Evolutionary conservation across 2,329 filamentous ascomycete species (phyloP).

Genomic region (Lasiodiplodia sp.): DNA sequence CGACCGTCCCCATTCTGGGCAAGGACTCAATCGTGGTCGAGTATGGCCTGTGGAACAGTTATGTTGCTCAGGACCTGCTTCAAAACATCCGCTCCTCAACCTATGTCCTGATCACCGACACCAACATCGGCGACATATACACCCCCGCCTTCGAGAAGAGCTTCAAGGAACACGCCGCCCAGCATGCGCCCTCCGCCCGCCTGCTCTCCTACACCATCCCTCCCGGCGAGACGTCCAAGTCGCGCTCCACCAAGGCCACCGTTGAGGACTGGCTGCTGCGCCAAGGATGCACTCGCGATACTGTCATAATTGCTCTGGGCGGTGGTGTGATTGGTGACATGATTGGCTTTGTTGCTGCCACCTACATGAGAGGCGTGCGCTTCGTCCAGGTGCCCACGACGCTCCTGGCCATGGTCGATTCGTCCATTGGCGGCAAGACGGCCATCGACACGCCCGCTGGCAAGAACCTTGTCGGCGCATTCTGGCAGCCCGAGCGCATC

Average conservation of each 20-base stretch:
- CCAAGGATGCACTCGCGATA: constrained; percentile 92
- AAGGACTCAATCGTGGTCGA: constrained; percentile 91
- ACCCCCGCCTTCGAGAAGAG: constrained; percentile 75
- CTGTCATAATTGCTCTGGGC: constrained; percentile 90
- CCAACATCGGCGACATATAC: constrained; percentile 84
- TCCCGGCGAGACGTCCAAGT: constrained; percentile 93
- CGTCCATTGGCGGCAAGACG: constrained; percentile 97
- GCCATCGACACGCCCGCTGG: constrained; percentile 95
- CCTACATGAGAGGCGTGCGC: constrained; percentile 96
- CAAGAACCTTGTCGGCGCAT: constrained; percentile 94
- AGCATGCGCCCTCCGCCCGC: constrained; percentile 60
- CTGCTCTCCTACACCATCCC: constrained; percentile 90
- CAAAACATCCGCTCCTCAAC: constrained; percentile 81
- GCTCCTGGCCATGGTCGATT: constrained; percentile 96
- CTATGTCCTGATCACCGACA: constrained; percentile 96
- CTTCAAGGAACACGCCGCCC: constrained; percentile 63
- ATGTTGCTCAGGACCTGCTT: constrained; percentile 82
- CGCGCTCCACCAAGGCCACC: constrained; percentile 88
- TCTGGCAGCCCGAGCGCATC: constrained; percentile 94
- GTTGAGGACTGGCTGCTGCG: constrained; percentile 98
- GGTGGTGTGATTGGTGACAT: constrained; percentile 98
- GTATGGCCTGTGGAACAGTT: constrained; percentile 85
- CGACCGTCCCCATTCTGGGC: constrained; percentile 81
- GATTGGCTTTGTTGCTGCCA: constrained; percentile 96
- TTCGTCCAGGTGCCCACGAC: constrained; percentile 98